phyloP scores from a whole-genome alignment of 2,329 filamentous ascomycete genomes.

The Pyricularia pennisetigena region DNA sequence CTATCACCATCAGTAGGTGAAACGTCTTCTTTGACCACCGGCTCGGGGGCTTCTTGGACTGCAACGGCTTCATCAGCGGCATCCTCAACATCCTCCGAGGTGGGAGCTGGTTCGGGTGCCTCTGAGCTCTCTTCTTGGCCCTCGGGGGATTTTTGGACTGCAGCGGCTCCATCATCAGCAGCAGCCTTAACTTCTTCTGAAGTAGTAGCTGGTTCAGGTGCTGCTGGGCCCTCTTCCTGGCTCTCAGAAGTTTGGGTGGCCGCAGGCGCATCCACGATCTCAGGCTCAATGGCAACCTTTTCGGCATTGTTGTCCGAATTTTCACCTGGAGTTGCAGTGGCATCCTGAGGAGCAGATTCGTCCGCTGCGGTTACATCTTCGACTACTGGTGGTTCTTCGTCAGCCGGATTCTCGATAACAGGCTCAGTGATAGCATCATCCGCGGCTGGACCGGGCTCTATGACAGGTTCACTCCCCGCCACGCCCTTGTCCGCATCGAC shows the following conservation, averaged over 20 bases:
- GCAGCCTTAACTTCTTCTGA: neutral
- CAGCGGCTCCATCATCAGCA: neutral
- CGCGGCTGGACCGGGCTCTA: neutral
- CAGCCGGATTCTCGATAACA: neutral
- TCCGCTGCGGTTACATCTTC: slow-evolving; percentile 5
- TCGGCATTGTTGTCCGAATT: neutral
- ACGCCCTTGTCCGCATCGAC: neutral
- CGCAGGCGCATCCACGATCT: neutral
- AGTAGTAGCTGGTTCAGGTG: neutral
- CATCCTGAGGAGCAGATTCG: neutral
- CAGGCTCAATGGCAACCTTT: neutral
- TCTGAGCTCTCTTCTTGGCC: neutral
- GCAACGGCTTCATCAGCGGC: neutral
- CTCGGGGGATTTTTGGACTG: neutral
- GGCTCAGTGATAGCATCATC: neutral
- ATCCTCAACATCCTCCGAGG: neutral
- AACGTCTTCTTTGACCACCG: neutral
- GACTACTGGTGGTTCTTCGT: neutral
- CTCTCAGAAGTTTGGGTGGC: neutral
- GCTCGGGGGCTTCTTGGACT: neutral
- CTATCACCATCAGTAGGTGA: slow-evolving; percentile 2
- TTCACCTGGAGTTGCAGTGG: slow-evolving; percentile 2
- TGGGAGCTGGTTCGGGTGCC: too few relatives aligned
- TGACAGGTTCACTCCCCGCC: neutral
- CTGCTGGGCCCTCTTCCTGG: neutral